phyloP scores from a whole-genome alignment of 345 rosid genomes.

The Populus pruinosa region DNA sequence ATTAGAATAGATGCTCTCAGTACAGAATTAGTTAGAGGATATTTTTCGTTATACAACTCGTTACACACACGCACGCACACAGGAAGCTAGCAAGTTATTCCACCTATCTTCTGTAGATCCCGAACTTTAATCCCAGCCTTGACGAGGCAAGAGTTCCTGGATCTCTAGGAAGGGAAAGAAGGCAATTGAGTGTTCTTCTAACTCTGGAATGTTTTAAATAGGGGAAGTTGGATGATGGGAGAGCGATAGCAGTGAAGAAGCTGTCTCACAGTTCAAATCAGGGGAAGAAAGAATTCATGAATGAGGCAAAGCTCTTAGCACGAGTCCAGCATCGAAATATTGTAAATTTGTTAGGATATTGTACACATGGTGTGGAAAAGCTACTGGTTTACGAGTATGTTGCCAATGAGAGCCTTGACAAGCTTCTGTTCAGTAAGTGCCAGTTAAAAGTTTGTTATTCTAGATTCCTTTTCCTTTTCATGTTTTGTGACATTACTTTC shows the following conservation, averaged over 20 bases:
- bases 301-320: slow-evolving; percentile 84
- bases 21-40: background rate
- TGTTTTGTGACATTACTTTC: background rate
- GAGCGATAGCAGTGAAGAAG: slow-evolving; percentile 97
- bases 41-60: background rate
- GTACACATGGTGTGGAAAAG: slow-evolving; percentile 74
- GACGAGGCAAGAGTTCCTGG: background rate
- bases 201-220: slow-evolving; percentile 24
- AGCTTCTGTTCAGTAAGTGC: slow-evolving; percentile 83
- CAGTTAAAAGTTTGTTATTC: background rate
- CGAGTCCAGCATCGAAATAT: slow-evolving; percentile 95
- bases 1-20: background rate
- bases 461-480: background rate
- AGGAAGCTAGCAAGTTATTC: background rate
- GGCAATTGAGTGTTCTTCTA: slow-evolving; percentile 3
- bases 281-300: slow-evolving; percentile 79
- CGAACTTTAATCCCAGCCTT: background rate
- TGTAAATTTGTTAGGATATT: slow-evolving; percentile 85
- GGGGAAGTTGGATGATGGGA: slow-evolving; percentile 86
- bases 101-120: background rate
- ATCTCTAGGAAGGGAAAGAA: slow-evolving; percentile 6
- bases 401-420: slow-evolving; percentile 83
- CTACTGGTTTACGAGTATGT: slow-evolving; percentile 91
- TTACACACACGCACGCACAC: background rate
- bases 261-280: slow-evolving; percentile 69